Base-by-base conservation (phyloP, 1,284 basidiomycete species). In the Cutaneotrichosporon cyanovorans region DNA sequence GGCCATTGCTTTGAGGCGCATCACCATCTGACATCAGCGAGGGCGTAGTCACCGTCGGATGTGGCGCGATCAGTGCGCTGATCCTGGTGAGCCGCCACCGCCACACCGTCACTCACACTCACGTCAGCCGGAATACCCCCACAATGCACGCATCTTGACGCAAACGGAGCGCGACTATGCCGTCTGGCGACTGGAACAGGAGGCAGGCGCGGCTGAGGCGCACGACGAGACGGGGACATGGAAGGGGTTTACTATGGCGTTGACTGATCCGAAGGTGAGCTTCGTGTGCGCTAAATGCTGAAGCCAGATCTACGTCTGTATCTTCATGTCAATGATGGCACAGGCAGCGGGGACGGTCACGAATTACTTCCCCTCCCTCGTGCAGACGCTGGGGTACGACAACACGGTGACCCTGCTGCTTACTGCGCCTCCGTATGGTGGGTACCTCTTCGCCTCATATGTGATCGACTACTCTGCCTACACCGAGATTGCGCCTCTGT, bases 341-440 rank as follows among this genome's bases (percentile, higher is more conserved):
- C 40, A 41, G 30, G 19, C 40, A 39, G 59, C 60, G n/a, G 61
- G 62, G 1, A 50, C 54, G 1, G 60, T 69, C 23, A 62, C 63
- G 16, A 62, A 63, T 48, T 68, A 65, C 57, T 66, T 66, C 61
- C 65, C 66, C 5, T 53, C 60, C 19, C 59, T 68, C 33, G 40
- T 42, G 16, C 12, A 42, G 21, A 42, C 59, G 21, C 61, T 72
- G 23, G 69, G 69, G 5, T 72, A 66, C 52, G 49, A 48, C 42
- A 53, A 62, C 28, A 70, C 62, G 20, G 58, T 57, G 42, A 70
- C 71, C 8, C 62, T 71, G 23, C 59, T 64, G n/a, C 53, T 66
- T 44, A 64, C 65, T 20, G 63, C 62, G 14, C 66, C 69, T 8
- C 67, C 69, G 15, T 71, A 68, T 56, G 32, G 11, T 16, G 35